Base-by-base conservation (phyloP, 495 filamentous ascomycete genomes). In the Lichina pygmaea region DNA sequence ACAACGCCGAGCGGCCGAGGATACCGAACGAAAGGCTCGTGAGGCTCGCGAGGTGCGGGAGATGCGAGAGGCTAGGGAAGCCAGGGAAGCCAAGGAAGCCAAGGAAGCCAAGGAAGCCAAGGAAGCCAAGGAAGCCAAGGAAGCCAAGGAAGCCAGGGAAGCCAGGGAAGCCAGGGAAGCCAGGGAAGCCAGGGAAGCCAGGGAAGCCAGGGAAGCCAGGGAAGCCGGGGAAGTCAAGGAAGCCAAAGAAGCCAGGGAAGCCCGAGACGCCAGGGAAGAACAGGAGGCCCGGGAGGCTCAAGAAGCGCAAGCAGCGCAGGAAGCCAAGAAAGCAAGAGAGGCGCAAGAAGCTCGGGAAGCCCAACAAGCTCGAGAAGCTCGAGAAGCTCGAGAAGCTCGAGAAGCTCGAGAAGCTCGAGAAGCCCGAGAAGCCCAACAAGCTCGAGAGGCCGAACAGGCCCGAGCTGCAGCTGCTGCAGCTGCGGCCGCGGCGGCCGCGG, bases 281-380 rank as follows among this genome's bases (percentile, higher is more conserved):
- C 33, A 48, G 30, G 42, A 17, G 30, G 24, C 10, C 33, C 24
- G 4, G 40, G 45, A 48, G 40, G 33, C n/a, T 0, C 61, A 59
- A 44, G 58, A 63, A 44, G 58, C 55, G 24, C 55, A 56, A 47
- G 62, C 61, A 52, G 49, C 59, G 0, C 58, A 54, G 16, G 39
- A 52, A 51, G 49, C 63, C 62, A 47, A 47, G 44, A 50, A 60
- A 47, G 58, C 55, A n/a, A 53, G 59, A 34, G 54, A 70, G 45
- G 63, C 57, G 2, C 24, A 4, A 4, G 4, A 24, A 4, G 24
- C 24, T 24, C 24, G 4, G 4, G 24, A 24, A 24, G 24, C 24
- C 1, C 24, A 24, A 4, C 2, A 1, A 24, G 24, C 24, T 4
- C 1, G 24, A 4, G 24, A 24, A 24, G 24, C 24, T 4, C 1